phyloP scores from a whole-genome alignment of 805 yeast genomes.

The Debaryomyces prosopidis region DNA sequence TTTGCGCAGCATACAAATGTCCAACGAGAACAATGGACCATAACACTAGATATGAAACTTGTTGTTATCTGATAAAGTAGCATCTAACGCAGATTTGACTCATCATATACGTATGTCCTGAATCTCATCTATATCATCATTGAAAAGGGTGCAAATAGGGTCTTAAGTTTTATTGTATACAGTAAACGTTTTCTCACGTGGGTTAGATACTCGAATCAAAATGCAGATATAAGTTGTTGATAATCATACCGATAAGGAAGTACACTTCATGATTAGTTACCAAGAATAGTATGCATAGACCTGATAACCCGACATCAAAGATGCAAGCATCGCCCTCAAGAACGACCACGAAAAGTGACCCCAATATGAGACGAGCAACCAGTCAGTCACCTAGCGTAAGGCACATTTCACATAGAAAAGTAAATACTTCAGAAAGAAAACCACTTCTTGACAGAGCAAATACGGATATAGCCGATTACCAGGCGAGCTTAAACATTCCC shows the following conservation, averaged over 20 bases:
- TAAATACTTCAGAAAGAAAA: slow-evolving; percentile 11
- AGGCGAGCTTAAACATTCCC: neutral
- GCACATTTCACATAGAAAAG: slow-evolving; percentile 22
- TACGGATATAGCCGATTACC: neutral
- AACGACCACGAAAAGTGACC: slow-evolving; percentile 1
- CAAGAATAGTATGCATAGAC: neutral
- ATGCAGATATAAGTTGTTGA: too few relatives aligned
- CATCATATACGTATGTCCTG: too few relatives aligned
- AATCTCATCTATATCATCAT: too few relatives aligned
- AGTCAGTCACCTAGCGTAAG: slow-evolving; percentile 29
- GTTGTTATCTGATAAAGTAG: too few relatives aligned
- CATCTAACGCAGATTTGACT: too few relatives aligned
- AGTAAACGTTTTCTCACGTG: neutral
- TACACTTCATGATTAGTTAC: too few relatives aligned
- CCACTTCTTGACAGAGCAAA: slow-evolving; percentile 2
- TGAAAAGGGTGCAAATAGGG: too few relatives aligned
- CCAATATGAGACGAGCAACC: slow-evolving; percentile 4
- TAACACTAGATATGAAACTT: too few relatives aligned
- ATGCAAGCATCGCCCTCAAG: neutral
- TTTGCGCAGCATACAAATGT: too few relatives aligned
- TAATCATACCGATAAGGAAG: too few relatives aligned
- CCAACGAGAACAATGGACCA: too few relatives aligned
- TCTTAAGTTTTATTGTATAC: neutral
- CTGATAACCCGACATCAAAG: neutral
- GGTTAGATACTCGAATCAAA: neutral